Percentiles rank a stretch among this genome's conserved stretches.
Evolutionary conservation across 768 basidiomycete genomes (phyloP).

Genomic region (Russula compacta): DNA sequence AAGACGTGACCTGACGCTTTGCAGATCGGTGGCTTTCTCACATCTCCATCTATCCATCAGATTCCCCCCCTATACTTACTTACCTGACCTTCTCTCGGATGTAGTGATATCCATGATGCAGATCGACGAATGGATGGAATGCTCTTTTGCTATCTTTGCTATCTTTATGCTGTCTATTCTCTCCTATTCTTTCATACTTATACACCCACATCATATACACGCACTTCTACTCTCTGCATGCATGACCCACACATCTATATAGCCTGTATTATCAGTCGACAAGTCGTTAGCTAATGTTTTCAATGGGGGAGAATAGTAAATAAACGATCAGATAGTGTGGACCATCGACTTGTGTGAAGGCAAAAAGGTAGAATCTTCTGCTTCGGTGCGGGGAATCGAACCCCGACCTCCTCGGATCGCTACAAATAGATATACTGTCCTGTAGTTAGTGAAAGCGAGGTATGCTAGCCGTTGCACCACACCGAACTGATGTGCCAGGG

Average conservation of each 20-base stretch:
- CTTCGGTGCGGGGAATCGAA: constrained; percentile 25
- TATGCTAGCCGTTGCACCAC: constrained; percentile 17
- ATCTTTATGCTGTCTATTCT: constrained; percentile 14
- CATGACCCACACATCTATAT: not conserved
- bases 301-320: not conserved
- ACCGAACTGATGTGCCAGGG: not conserved
- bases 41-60: too few species aligned
- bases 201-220: not conserved
- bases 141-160: not conserved
- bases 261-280: not conserved
- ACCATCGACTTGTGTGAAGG: not conserved
- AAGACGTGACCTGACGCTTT: not conserved
- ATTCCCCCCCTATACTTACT: not conserved
- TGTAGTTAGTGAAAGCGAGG: constrained; percentile 5
- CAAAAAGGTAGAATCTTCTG: not conserved
- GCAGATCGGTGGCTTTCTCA: not conserved
- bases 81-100: not conserved
- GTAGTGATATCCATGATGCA: not conserved
- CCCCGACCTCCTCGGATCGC: constrained; percentile 34
- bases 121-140: not conserved
- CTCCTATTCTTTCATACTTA: not conserved
- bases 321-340: not conserved
- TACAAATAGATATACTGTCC: not conserved
- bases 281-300: not conserved
- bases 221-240: not conserved